Evolutionary conservation across 2,329 filamentous ascomycete genomes (phyloP), one percentile per base, ranked within the genome.

Genomic region (Trichoderma hamatum): DNA sequence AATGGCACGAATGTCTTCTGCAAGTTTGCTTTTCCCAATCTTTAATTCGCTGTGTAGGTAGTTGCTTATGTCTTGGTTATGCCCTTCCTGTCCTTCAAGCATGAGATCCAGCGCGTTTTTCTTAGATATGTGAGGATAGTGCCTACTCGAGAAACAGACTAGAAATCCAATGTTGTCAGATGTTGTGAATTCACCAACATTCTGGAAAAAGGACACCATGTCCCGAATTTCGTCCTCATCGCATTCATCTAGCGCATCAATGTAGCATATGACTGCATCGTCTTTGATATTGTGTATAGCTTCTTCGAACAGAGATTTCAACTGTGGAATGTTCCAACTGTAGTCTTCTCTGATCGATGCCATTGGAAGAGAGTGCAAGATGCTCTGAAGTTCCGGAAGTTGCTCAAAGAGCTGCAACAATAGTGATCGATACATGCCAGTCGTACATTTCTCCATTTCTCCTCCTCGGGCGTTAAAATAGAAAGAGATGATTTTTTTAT

Each of bases 341-440:
- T 32, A 39, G 1, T 21, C 70, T 79, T 84, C 69, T 86, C 83
- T 10, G 84, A 73, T 5, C 74, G 36, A 0, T 76, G 74, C 0
- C 83, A 84, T 66, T 82, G 74, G 0, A 83, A 83, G 67, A 85
- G 82, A 77, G 85, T 86, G 74, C 85, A 86, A 74, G 84, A 85
- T n/a, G 2, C 34, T 1, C 21, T n/a, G 65, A 3, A 73, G 71
- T 77, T 72, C 1, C 75, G 74, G 3, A 74, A 43, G 5, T 72
- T 69, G 0, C 76, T 58, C 0, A 1, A 69, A 21, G 16, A 87
- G 74, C 67, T 87, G 83, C 5, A 75, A 72, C 1, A 87, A 69
- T 13, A 88, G 71, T 0, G 83, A 84, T 6, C 84, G 80, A 72
- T 86, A 86, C 73, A 88, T 78, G 3, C 86, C 85, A 1, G 76